Evolutionary conservation across 495 filamentous ascomycete species (phyloP).

Genomic region (Penicillium tannophilum): DNA sequence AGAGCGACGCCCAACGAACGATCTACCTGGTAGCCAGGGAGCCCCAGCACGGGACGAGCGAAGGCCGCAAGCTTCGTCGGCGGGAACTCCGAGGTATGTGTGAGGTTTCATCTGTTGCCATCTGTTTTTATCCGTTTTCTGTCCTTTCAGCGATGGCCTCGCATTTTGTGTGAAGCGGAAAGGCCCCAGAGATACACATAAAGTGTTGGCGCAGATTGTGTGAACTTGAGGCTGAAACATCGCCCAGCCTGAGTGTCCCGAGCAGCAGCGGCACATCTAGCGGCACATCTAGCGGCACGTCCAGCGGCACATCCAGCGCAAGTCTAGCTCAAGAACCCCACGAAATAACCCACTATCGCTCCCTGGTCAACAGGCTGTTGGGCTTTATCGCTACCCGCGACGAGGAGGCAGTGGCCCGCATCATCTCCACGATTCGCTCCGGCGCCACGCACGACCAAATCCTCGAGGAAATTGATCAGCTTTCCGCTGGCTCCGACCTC

Average conservation of each 20-base stretch:
- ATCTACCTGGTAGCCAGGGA: constrained; percentile 3
- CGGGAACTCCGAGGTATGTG: constrained; percentile 1
- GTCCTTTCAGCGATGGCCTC: background rate
- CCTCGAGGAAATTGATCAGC: constrained; percentile 24
- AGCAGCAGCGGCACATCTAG: background rate
- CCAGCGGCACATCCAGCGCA: background rate
- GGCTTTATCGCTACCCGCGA: constrained; percentile 30
- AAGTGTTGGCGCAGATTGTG: background rate
- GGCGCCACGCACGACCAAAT: constrained; percentile 38
- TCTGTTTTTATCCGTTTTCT: background rate
- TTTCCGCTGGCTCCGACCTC: background rate
- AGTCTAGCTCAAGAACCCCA: background rate
- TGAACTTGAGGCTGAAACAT: background rate
- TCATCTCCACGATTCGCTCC: constrained; percentile 37
- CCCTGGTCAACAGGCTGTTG: constrained; percentile 35
- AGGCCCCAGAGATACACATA: background rate
- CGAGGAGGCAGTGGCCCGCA: constrained; percentile 23
- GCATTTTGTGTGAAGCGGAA: background rate
- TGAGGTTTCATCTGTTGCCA: background rate
- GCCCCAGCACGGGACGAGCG: background rate
- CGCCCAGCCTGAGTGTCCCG: background rate
- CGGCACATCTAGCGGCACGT: background rate
- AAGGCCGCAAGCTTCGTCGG: background rate
- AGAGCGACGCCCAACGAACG: background rate
- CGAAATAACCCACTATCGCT: constrained; percentile 30